phyloP scores from a whole-genome alignment of 164 flowering plant genomes.

The Echeveria elegans region DNA sequence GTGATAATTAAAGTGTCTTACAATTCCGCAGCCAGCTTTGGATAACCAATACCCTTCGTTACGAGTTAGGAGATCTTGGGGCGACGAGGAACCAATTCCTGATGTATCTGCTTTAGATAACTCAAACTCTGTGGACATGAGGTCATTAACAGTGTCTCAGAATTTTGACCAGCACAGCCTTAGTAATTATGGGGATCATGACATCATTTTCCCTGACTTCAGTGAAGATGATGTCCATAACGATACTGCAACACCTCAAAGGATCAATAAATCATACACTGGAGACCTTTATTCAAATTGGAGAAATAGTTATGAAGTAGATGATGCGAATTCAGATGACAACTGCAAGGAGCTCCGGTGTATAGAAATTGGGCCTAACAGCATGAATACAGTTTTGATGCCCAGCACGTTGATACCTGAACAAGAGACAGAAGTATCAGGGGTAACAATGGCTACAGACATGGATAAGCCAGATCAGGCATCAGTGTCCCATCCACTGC shows the following conservation, averaged over 20 bases:
- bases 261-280: neutral
- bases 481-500: neutral
- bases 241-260: neutral
- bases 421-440: neutral
- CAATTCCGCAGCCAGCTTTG: slow-evolving; percentile 4
- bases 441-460: neutral
- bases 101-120: slow-evolving; percentile 3
- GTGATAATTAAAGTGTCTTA: neutral
- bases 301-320: neutral
- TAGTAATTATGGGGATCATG: slow-evolving; percentile 6
- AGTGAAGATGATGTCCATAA: slow-evolving; percentile 6
- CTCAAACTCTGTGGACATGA: neutral
- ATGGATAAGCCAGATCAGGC: slow-evolving; percentile 1
- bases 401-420: neutral
- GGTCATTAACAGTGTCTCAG: slow-evolving; percentile 7
- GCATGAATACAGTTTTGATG: neutral
- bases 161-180: slow-evolving; percentile 2
- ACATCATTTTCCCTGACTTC: neutral
- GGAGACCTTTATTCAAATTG: neutral
- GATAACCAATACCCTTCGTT: slow-evolving; percentile 2
- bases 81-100: slow-evolving; percentile 3
- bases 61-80: slow-evolving; percentile 9
- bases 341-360: slow-evolving; percentile 7
- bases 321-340: slow-evolving; percentile 8
- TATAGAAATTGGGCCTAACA: slow-evolving; percentile 4